Base-by-base conservation (phyloP, 164 flowering plant genomes). In the Magnolia changhungtana region DNA sequence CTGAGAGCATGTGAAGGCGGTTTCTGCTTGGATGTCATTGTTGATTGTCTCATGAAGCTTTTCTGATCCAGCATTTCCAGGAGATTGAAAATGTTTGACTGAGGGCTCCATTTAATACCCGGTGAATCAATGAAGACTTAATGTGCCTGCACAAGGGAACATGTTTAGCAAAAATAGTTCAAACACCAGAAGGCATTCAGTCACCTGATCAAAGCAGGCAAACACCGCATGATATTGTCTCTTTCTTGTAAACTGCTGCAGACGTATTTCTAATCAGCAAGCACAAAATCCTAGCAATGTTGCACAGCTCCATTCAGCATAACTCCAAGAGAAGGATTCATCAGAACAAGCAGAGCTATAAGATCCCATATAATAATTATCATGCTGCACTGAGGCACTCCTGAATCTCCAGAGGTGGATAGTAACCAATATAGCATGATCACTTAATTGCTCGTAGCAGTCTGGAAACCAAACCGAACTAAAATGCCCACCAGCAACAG, bases 301-400 rank as follows among this genome's bases (percentile, higher is more conserved):
- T 82, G 88, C 77, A 86, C 83, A 84, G 89, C 91, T 88, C 90
- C 90, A 91, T 71, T 86, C 88, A 88, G 87, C 92, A 83, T 8
- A 74, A 78, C 83, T 82, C 82, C 84, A 78, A 61, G 75, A 76
- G 81, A 75, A 80, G 76, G 77, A 72, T 71, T 87, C 89, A 84
- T 82, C 86, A 82, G 86, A 84, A 82, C 76, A 85, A 76, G 83
- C 55, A 84, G 84, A 85, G 73, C 78, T 73, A 85, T 49, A 79
- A 67, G 72, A 79, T 80, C 79, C 88, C 87, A 81, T 45, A 77
- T 49, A 79, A 85, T 73, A 82, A 83, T 63, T 75, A 86, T 71
- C 77, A 80, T 61, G 80, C 86, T 80, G 86, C 85, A 82, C 67
- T 80, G 83, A 74, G 76, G 83, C 72, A 82, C 81, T 83, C 80